Conservation (phyloP, 306 rosid species). For the Citrullus colocynthis region DNA sequence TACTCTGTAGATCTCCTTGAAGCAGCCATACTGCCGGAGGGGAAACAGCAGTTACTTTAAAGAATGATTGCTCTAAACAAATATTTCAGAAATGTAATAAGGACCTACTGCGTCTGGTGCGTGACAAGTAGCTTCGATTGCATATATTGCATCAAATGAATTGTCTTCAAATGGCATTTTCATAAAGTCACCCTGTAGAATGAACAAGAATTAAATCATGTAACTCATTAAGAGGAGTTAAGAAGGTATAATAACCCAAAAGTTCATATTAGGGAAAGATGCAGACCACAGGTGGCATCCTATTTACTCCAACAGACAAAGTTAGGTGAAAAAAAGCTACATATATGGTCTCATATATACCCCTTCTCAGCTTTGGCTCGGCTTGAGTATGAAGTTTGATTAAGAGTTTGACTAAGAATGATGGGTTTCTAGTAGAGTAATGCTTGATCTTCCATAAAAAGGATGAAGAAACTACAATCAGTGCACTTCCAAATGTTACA, state of each 20-base stretch:
- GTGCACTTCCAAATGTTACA: neutral
- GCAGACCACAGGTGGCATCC: neutral
- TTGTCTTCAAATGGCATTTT: slow-evolving; percentile 74
- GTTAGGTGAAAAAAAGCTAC: neutral
- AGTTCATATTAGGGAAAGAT: neutral
- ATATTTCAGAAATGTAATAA: neutral
- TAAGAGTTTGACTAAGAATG: neutral
- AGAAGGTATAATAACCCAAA: neutral
- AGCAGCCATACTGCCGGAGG: slow-evolving; percentile 58
- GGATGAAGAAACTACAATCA: neutral
- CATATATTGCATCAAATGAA: slow-evolving; percentile 84
- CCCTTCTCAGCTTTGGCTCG: neutral
- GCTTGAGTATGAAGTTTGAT: neutral
- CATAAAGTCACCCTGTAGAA: slow-evolving; percentile 89
- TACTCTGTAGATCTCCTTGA: slow-evolving; percentile 80
- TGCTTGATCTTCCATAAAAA: neutral
- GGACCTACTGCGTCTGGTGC: slow-evolving; percentile 82
- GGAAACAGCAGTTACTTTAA: neutral
- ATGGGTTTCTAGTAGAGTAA: neutral
- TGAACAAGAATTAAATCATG: slow-evolving; percentile 4
- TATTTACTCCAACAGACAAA: neutral
- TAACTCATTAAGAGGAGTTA: neutral
- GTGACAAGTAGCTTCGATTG: slow-evolving; percentile 98
- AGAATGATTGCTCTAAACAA: neutral
- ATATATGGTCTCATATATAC: neutral